Evolutionary conservation across 139 green algal species (phyloP), one percentile per base, ranked within the genome.

Genomic region (Ettlia oleoabundans): DNA sequence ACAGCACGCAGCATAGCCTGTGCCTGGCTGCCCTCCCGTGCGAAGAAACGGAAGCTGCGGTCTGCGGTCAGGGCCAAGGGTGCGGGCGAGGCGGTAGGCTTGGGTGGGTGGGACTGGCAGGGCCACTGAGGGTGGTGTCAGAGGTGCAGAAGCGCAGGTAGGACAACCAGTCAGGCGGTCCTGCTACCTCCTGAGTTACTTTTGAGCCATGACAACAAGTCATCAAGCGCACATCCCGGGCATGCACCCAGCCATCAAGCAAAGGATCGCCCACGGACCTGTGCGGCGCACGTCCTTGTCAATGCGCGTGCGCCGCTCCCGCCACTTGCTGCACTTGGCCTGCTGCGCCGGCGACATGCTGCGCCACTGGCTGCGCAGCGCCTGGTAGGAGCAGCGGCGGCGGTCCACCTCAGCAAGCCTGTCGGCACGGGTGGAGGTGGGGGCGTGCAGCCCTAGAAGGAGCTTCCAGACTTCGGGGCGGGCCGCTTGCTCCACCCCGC

Each of bases 261-360:
- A 9, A 35, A 40, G 10, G 10, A 40, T 21, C 28, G 30, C 51
- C 8, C 38, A 40, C 76, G 28, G 38, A 90, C 93, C 92, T 8
- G 92, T 97, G 51, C 94, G 88, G 24, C 86, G 80, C 55, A 97
- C 94, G 72, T 98, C 94, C 86, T 98, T 98, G 28, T 98, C 94
- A 35, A 98, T 90, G 1, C 85, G 72, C n/a, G 53, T 63, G 32
- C 64, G 80, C 21, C 91, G 70, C 81, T 96, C 94, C 15, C 94
- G 85, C 92, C 92, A 98, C 83, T 94, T 94, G 32, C 69, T 82
- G 71, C 91, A 96, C 40, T 88, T 86, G 15, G 82, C 80, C n/a
- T 88, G 91, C 89, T 98, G 92, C 32, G 86, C 81, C 18, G 82
- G 35, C 64, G 87, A 77, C 53, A 98, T 93, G 62, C 47, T 88